phyloP scores from a whole-genome alignment of 2,329 filamentous ascomycete genomes.

The Fusarium pininemorale region DNA sequence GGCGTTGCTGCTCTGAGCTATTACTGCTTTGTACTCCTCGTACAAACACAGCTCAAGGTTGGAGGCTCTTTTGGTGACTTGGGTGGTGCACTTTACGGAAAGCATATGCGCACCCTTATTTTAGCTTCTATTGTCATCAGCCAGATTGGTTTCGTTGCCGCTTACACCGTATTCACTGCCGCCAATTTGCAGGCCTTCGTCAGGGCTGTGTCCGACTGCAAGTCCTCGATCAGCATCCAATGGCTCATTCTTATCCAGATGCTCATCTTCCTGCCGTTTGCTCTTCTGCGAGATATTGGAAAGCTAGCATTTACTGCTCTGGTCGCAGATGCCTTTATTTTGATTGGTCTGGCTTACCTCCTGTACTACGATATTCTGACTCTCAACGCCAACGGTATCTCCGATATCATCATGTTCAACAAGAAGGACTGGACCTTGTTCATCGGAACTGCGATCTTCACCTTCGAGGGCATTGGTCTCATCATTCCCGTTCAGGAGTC shows the following conservation, averaged over 20 bases:
- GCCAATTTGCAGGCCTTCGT: slow-evolving; percentile 97
- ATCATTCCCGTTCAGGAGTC: slow-evolving; percentile 99
- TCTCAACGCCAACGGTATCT: slow-evolving; percentile 76
- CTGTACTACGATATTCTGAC: slow-evolving; percentile 96
- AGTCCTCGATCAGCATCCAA: slow-evolving; percentile 84
- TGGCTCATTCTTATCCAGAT: slow-evolving; percentile 95
- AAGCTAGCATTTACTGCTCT: slow-evolving; percentile 96
- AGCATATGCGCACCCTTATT: slow-evolving; percentile 88
- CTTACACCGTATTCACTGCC: slow-evolving; percentile 96
- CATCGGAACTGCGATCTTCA: slow-evolving; percentile 98
- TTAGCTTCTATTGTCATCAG: slow-evolving; percentile 92
- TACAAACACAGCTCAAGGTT: slow-evolving; percentile 84
- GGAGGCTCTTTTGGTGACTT: slow-evolving; percentile 98
- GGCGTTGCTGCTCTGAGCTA: slow-evolving; percentile 88
- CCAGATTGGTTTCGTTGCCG: slow-evolving; percentile 92
- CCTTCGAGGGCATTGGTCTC: slow-evolving; percentile 95
- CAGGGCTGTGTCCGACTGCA: slow-evolving; percentile 87
- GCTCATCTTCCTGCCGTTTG: slow-evolving; percentile 93
- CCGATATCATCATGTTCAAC: slow-evolving; percentile 93
- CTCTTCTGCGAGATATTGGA: slow-evolving; percentile 93
- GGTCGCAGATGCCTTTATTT: slow-evolving; percentile 92
- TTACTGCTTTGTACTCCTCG: slow-evolving; percentile 95
- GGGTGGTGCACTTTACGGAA: slow-evolving; percentile 89
- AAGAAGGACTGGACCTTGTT: slow-evolving; percentile 93
- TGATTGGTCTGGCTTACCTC: slow-evolving; percentile 89